Conservation (phyloP, 371 early-diverging fungal genomes). For the Sporodiniella umbellata region DNA sequence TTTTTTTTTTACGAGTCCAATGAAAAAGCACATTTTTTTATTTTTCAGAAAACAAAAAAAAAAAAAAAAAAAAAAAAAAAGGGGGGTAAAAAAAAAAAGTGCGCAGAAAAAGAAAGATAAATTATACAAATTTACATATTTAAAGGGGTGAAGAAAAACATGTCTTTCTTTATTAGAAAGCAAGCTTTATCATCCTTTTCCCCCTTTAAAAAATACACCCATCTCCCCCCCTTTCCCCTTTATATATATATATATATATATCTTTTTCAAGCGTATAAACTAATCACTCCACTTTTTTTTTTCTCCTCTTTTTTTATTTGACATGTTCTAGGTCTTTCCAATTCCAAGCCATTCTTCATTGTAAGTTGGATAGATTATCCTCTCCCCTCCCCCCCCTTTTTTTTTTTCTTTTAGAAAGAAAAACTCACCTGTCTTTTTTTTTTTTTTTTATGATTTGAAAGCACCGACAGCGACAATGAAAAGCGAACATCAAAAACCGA, state of each 20-base stretch:
- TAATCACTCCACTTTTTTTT: too few relatives aligned
- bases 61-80: background rate
- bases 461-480: constrained; percentile 38
- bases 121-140: background rate
- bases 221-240: too few relatives aligned
- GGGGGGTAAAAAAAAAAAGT: background rate
- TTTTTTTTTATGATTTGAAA: constrained; percentile 2
- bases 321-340: constrained; percentile 19
- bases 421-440: background rate
- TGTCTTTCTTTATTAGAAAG: background rate
- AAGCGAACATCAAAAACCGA: constrained; percentile 33
- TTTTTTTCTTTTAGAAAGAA: too few relatives aligned
- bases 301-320: too few relatives aligned
- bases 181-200: background rate
- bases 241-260: too few relatives aligned
- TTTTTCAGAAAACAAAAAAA: background rate
- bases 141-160: too few relatives aligned
- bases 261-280: too few relatives aligned
- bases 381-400: too few relatives aligned
- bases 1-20: background rate
- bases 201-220: too few relatives aligned
- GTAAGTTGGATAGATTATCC: constrained; percentile 6
- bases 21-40: background rate
- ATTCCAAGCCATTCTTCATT: constrained; percentile 16
- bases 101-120: background rate